Evolutionary conservation across 2,329 filamentous ascomycete genomes (phyloP), one percentile per base, ranked within the genome.

Genomic region (Nakataea oryzae): DNA sequence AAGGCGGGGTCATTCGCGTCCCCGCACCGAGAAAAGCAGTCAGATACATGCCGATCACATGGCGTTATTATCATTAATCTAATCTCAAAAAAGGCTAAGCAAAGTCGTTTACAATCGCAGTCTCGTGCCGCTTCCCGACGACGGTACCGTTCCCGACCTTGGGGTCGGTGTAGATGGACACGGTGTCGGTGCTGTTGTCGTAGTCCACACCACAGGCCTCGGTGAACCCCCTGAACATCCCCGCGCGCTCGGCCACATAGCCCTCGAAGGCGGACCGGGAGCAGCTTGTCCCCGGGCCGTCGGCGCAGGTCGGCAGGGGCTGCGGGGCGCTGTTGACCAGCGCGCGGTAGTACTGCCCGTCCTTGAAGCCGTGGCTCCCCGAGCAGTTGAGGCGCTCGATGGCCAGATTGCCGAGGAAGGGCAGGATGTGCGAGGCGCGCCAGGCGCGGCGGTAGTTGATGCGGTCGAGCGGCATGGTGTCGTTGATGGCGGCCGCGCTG

Each of bases 341-440:
- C 11, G 74, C 73, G n/a, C 77, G 73, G 67, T 78, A 78, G 66
- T 77, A 79, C 54, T 83, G 79, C 13, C 79, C 79, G 12, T 81
- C 77, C 1, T 77, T 71, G 69, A 78, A 85, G 8, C 84, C 81
- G 63, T 80, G 80, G 61, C 80, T 80, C n/a, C 79, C 77, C 2
- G 71, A 72, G 71, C 87, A 89, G 62, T 85, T 78, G 71, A 89
- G 74, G 60, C 81, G 79, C 76, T 89, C 87, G 54, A 89, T 79
- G 0, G 85, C 86, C 28, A 89, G 76, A 70, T 89, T 88, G 32
- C 81, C 80, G 60, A 89, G 72, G 70, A 89, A 89, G 0, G 86
- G 85, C 32, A 89, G 72, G 50, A 89, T 78, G 64, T 83, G 77
- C 3, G 84, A 86, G 65, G 81, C 85, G 68, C 78, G 80, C 86